Conservation (phyloP, 352 stramenopile species). For the Pythium insidiosum region DNA sequence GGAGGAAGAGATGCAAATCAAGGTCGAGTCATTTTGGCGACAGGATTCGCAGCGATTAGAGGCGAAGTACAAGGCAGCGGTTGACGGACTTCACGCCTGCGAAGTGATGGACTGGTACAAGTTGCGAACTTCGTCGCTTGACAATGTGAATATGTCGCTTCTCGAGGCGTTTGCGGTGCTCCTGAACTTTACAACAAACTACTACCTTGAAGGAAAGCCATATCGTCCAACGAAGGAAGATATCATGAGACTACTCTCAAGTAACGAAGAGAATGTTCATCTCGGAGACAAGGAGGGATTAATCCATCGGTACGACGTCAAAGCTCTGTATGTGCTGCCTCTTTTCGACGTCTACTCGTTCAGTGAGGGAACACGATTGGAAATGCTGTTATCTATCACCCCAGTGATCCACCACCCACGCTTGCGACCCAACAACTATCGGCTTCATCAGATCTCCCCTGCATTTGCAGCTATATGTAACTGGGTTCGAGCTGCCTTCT, state of each 20-base stretch:
- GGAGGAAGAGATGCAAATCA: conserved; percentile 68
- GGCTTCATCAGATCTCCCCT: conserved; percentile 49
- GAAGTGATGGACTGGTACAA: conserved; percentile 71
- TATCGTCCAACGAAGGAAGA: conserved; percentile 48
- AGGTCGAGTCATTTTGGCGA: conserved; percentile 77
- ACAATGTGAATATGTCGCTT: conserved; percentile 46
- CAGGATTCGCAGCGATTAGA: conserved; percentile 44
- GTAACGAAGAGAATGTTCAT: conserved; percentile 71
- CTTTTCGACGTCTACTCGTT: conserved; percentile 82
- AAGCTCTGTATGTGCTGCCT: conserved; percentile 69
- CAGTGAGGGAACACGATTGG: conserved; percentile 43
- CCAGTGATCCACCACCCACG: conserved; percentile 67
- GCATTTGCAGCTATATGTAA: conserved; percentile 47
- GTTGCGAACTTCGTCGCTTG: conserved; percentile 49
- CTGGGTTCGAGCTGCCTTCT: conserved; percentile 68
- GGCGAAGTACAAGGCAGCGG: conserved; percentile 50
- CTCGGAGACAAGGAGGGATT: conserved; percentile 73
- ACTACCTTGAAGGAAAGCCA: conserved; percentile 30
- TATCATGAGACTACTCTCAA: conserved; percentile 59
- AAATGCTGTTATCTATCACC: conserved; percentile 52
- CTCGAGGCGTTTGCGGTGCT: conserved; percentile 60
- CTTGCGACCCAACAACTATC: conserved; percentile 54
- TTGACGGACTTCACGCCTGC: conserved; percentile 37
- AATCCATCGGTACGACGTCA: conserved; percentile 73
- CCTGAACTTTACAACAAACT: conserved; percentile 70